These are phyloP conservation scores for Ophiostoma perfectum DNA, from an alignment of 2,329 filamentous ascomycete species.

Conservation along the genomic window DNA sequence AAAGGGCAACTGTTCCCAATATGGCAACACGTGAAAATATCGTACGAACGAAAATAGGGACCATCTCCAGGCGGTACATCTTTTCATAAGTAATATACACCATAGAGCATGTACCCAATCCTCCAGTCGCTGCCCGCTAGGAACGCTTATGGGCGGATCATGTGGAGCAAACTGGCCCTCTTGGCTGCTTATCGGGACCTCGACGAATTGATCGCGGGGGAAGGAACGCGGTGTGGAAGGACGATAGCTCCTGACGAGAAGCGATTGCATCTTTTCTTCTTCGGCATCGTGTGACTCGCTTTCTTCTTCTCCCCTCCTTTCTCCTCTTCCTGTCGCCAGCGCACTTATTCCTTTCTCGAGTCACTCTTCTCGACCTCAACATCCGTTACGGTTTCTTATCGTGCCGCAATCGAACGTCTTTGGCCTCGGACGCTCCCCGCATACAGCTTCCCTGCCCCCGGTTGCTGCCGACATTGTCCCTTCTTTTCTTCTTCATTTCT, in stretches of 20 bases:
- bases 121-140: not conserved
- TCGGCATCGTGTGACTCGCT: not conserved
- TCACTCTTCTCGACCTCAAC: not conserved
- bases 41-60: not conserved
- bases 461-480: not conserved
- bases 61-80: not conserved
- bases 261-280: not conserved
- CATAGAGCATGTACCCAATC: not conserved
- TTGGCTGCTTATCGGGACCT: not conserved
- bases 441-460: conserved; percentile 1
- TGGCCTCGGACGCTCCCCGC: not conserved
- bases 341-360: not conserved
- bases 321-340: not conserved
- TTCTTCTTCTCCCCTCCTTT: not conserved
- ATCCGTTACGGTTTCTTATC: not conserved
- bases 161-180: not conserved
- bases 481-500: not conserved
- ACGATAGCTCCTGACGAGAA: not conserved
- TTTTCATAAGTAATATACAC: not conserved
- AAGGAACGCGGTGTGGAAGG: not conserved
- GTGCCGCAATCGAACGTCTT: not conserved
- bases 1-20: conserved; percentile 21
- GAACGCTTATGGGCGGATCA: conserved; percentile 2
- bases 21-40: conserved; percentile 12
- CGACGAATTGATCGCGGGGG: conserved; percentile 8